Evolutionary conservation across 768 basidiomycete species (phyloP), one percentile per base, ranked within the genome.

Genomic region (Suillus decipiens): DNA sequence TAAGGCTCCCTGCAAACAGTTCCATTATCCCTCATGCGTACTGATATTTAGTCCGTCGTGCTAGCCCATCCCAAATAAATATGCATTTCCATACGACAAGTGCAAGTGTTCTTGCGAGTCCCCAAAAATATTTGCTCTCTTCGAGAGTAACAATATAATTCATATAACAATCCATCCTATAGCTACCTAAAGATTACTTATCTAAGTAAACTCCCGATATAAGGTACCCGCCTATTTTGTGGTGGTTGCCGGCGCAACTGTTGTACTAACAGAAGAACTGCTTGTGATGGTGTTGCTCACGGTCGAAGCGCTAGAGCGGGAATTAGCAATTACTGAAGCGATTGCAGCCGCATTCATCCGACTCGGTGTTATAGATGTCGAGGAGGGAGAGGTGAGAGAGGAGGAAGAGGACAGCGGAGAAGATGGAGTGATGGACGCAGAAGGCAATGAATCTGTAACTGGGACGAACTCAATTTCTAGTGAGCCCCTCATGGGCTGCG

Each of bases 381-480:
- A 56, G 17, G 59, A 48, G n/a, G 47, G 9, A 5, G 45, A 60
- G 5, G 71, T 17, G 1, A 53, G 11, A 2, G 47, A 19, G 8
- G 68, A 36, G 1, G 42, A 22, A 8, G 68, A 53, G 0, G 50
- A 53, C 5, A 19, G 11, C 5, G 33, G 5, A 19, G 19, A 34
- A 53, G 51, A 53, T 34, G 33, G n/a, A n/a, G 51, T 53, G 17
- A 34, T 53, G 33, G 33, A n/a, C 11, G 19, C 47, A 7, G 34
- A 11, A 8, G 63, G 53, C 2, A 34, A 43, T 8, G 70, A 63
- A 14, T 58, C 28, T 22, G 53, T 19, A 19, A 62, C 19, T 2
- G 67, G 69, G 12, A 72, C 64, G 24, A 73, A 42, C 48, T 73
- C 70, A 8, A 73, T 47, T 45, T 67, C 61, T 41, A 73, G 64